Base-by-base conservation (phyloP, 805 yeast species). In the Ogataea paradorogensis region DNA sequence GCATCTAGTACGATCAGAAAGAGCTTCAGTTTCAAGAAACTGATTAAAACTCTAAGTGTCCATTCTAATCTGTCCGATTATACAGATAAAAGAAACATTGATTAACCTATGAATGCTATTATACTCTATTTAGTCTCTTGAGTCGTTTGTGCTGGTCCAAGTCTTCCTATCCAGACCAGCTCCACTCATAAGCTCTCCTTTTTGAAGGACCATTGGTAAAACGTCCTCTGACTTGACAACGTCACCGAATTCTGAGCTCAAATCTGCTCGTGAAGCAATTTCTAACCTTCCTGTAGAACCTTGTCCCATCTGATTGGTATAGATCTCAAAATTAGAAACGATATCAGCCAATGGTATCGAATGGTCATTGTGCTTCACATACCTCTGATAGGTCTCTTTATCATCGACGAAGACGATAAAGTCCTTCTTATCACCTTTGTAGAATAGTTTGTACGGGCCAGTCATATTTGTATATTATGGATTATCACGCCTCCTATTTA, bases 241-340 rank as follows among this genome's bases (percentile, higher is more conserved):
- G 18, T 74, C 66, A 21, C 89, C 91, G 49, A 88, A 87, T 54
- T 86, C 93, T 47, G 74, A 74, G 35, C 70, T 71, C 27, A 87
- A 58, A 44, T 80, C 84, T 14, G 69, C 65, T 40, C 76, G 73
- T 7, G 91, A 82, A 2, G 91, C 95, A 52, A 76, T 80, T 36
- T 82, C 85, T 18, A 84, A 58, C 7, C 73, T 70, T 41, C 95
- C 95, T 51, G 78, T 84, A 3, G 78, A 65, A 23, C 95, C 95
- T 28, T 65, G 66, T 32, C 85, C 83, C 16, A 67, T 69, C 45
- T 72, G 71, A 40, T 77, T 74, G 15, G 74, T 69, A 56, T 71
- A 88, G n/a, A 87, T 71, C 52, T 82, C 75, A 66, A 75, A 84
- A 7, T 73, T 68, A 0, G 82, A 80, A 1, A 84, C 79, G 4